These are phyloP conservation scores for Microdochium paspali DNA, from an alignment of 2,329 filamentous ascomycete species.

Conservation along the genomic window DNA sequence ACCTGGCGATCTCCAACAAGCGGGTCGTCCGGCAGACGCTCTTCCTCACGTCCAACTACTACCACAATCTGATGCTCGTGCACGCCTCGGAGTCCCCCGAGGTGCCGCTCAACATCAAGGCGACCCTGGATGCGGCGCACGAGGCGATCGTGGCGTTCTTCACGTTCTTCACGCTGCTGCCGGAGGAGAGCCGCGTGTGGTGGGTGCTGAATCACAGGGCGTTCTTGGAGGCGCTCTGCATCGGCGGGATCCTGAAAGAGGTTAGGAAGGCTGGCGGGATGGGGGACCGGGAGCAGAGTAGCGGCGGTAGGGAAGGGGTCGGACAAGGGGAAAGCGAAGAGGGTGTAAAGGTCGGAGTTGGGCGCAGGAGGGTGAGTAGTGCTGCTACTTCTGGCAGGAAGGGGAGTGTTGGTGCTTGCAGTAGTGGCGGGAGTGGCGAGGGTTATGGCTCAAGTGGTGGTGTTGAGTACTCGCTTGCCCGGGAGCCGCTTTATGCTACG, in stretches of 20 bases:
- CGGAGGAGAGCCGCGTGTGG: constrained; percentile 67
- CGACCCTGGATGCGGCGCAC: constrained; percentile 65
- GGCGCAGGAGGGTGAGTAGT: neutral
- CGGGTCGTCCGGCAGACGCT: constrained; percentile 65
- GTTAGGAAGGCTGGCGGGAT: constrained; percentile 20
- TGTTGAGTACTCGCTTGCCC: constrained; percentile 17
- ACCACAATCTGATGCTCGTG: constrained; percentile 73
- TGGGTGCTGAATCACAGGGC: constrained; percentile 79
- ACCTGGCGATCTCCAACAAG: constrained; percentile 48
- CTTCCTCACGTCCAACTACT: constrained; percentile 74
- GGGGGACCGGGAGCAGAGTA: constrained; percentile 25
- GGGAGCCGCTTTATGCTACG: constrained; percentile 50
- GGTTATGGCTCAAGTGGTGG: neutral
- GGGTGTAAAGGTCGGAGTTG: neutral
- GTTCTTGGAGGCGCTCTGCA: constrained; percentile 67
- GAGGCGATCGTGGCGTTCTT: constrained; percentile 69
- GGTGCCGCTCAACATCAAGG: constrained; percentile 56
- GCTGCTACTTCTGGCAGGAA: neutral
- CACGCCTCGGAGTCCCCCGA: constrained; percentile 60
- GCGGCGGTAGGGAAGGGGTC: constrained; percentile 26
- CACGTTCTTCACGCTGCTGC: constrained; percentile 58
- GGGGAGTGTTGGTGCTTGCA: neutral
- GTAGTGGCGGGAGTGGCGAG: neutral
- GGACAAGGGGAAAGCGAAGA: neutral
- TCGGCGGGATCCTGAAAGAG: constrained; percentile 50